Base-by-base conservation (phyloP, 768 basidiomycete species). In the Austroboletus eburneus region DNA sequence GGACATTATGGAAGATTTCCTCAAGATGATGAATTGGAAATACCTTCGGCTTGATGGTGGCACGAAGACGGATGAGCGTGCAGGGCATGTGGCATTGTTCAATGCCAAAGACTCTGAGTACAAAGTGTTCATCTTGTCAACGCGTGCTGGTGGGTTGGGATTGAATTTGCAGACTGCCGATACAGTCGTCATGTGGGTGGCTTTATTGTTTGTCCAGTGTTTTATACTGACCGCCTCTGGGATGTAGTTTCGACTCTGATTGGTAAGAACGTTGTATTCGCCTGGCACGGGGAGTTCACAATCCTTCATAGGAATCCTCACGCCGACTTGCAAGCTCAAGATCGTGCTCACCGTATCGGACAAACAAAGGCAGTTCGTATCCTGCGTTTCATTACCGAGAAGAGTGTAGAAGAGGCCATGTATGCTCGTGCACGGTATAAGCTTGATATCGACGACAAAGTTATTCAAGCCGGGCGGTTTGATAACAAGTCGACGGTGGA, bases 281-380 rank as follows among this genome's bases (percentile, higher is more conserved):
- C 27, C 38, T 20, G 13, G 24, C 17, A 4, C 12, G 35, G 8
- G 39, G 14, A 39, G 24, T 37, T 56, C 40, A 55, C 24, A 21
- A 16, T 49, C 23, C n/a, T 38, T 21, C 37, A 7, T 54, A 85
- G 85, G 93, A 99, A 98, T 72, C 95, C 95, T 39, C 95, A 98
- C 58, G 95, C 96, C 42, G 95, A 99, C 84, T 72, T 98, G 51
- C 96, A 99, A 69, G 96, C 96, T 12, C 96, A 99, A 67, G 95
- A 99, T 81, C 91, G 94, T 76, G 91, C 91, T 10, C 95, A 99
- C 77, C 94, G 96, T 79, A 99, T 99, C 59, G 96, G 96, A 49
- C 96, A 99, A 64, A 99, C 96, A 49, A 95, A 94, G 68, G 89
- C 93, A 37, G 96, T 99, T 17, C 83, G 94, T 25, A 98, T 99